Percentiles rank a stretch among this genome's conserved stretches.
Evolutionary conservation across 805 yeast species (phyloP).

Genomic region (Metschnikowia colocasiae): DNA sequence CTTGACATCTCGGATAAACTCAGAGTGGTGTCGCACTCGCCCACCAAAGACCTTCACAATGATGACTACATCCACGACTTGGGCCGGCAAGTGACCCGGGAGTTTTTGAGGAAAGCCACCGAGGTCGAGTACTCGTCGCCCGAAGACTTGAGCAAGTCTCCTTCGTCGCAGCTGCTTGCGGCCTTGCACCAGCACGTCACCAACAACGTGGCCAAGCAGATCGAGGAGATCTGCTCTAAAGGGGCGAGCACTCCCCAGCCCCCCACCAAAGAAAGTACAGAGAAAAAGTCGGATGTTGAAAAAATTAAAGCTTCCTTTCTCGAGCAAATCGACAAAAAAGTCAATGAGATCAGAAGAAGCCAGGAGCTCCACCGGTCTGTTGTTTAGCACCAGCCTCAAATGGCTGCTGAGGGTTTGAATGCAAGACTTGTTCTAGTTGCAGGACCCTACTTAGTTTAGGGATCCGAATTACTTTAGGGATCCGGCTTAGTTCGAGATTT

Average conservation of each 20-base stretch:
- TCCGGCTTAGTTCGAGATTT: too few species aligned
- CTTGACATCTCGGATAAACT: neutral
- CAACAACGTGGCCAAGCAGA: slow-evolving; percentile 30
- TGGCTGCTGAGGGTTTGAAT: too few species aligned
- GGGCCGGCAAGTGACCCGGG: slow-evolving; percentile 33
- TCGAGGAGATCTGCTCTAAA: slow-evolving; percentile 17
- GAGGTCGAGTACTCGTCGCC: slow-evolving; percentile 24
- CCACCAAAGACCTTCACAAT: neutral
- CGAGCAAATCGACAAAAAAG: slow-evolving; percentile 27
- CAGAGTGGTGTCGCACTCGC: neutral
- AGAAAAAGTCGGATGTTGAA: slow-evolving; percentile 14
- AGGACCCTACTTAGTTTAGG: too few species aligned
- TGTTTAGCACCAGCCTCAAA: slow-evolving; percentile 1
- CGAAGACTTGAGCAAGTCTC: slow-evolving; percentile 9
- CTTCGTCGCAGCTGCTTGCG: slow-evolving; percentile 15
- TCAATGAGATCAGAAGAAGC: slow-evolving; percentile 17
- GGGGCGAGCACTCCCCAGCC: slow-evolving; percentile 8
- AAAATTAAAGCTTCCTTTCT: slow-evolving; percentile 24
- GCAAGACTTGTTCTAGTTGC: too few species aligned
- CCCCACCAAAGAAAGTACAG: slow-evolving; percentile 2
- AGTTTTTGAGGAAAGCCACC: slow-evolving; percentile 30
- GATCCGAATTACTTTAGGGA: too few species aligned
- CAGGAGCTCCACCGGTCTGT: slow-evolving; percentile 8
- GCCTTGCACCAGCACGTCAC: slow-evolving; percentile 30
- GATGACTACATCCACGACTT: slow-evolving; percentile 28